Conservation (phyloP, 306 rosid species). For the Cucumis hystrix region DNA sequence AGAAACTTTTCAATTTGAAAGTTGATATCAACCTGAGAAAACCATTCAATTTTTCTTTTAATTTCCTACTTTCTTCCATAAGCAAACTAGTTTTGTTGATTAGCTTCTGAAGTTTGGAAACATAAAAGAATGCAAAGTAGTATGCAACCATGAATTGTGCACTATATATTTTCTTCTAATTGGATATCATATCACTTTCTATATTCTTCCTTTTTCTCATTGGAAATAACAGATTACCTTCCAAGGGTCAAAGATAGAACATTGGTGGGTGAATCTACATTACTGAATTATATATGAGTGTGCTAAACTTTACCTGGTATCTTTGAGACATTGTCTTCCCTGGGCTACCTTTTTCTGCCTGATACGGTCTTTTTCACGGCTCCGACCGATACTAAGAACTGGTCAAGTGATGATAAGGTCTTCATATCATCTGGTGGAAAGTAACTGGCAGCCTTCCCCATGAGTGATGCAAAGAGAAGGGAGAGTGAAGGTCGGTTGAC, state of each 20-base stretch:
- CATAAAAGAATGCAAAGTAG: not conserved
- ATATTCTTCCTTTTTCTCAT: not conserved
- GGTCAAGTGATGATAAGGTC: constrained; percentile 80
- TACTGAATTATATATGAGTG: not conserved
- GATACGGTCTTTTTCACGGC: constrained; percentile 86
- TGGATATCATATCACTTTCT: not conserved
- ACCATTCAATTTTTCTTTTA: not conserved
- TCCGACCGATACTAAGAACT: constrained; percentile 80
- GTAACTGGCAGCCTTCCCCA: constrained; percentile 89
- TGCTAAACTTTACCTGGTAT: not conserved
- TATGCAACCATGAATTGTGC: not conserved
- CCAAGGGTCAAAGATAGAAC: not conserved
- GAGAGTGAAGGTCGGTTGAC: constrained; percentile 47
- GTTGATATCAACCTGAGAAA: not conserved
- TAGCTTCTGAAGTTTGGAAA: not conserved
- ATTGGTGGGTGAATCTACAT: not conserved
- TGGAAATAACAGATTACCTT: no score
- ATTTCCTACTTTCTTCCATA: not conserved
- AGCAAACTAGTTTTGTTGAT: not conserved
- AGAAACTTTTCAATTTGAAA: no score
- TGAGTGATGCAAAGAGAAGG: constrained; percentile 52
- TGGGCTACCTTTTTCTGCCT: constrained; percentile 44
- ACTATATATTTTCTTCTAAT: not conserved
- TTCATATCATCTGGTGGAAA: constrained; percentile 97
- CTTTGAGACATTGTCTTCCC: not conserved